phyloP scores from a whole-genome alignment of 257 asterid genomes.

The Parsonsia alboflavescens region DNA sequence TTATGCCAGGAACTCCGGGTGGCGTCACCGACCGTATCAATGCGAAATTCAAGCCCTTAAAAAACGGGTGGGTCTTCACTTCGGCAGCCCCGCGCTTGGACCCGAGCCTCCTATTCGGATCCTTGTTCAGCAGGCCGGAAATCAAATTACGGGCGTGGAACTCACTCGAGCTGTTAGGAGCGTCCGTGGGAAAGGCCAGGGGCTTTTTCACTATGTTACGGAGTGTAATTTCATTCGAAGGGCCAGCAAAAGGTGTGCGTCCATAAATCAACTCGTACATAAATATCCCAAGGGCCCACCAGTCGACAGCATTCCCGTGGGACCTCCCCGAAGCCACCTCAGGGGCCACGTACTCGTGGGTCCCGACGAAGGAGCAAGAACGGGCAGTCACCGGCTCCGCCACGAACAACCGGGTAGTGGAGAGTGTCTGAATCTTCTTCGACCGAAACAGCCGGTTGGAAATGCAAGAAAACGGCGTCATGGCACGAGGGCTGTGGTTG shows the following conservation, averaged over 20 bases:
- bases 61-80: slow-evolving; percentile 78
- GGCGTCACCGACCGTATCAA: slow-evolving; percentile 62
- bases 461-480: slow-evolving; percentile 63
- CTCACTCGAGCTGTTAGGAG: slow-evolving; percentile 37
- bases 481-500: slow-evolving; percentile 14
- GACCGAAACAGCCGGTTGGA: slow-evolving; percentile 60
- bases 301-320: slow-evolving; percentile 89
- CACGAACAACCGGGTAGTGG: slow-evolving; percentile 61
- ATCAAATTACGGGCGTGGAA: slow-evolving; percentile 62
- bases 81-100: slow-evolving; percentile 85
- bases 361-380: slow-evolving; percentile 82
- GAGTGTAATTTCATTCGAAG: slow-evolving; percentile 53
- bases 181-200: slow-evolving; percentile 43
- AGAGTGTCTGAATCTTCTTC: slow-evolving; percentile 52
- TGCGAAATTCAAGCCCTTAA: slow-evolving; percentile 75
- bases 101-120: slow-evolving; percentile 65
- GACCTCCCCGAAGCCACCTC: slow-evolving; percentile 80
- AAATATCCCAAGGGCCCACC: slow-evolving; percentile 91
- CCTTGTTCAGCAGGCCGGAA: slow-evolving; percentile 53
- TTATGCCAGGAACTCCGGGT: slow-evolving; percentile 33
- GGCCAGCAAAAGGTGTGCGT: slow-evolving; percentile 74
- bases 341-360: slow-evolving; percentile 96
- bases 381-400: slow-evolving; percentile 87
- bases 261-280: slow-evolving; percentile 88
- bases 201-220: slow-evolving; percentile 48